Percentiles rank a stretch among this genome's conserved stretches.
phyloP scores from a whole-genome alignment of 495 filamentous ascomycete genomes.

The Pseudoneurospora amorphoporcata region DNA sequence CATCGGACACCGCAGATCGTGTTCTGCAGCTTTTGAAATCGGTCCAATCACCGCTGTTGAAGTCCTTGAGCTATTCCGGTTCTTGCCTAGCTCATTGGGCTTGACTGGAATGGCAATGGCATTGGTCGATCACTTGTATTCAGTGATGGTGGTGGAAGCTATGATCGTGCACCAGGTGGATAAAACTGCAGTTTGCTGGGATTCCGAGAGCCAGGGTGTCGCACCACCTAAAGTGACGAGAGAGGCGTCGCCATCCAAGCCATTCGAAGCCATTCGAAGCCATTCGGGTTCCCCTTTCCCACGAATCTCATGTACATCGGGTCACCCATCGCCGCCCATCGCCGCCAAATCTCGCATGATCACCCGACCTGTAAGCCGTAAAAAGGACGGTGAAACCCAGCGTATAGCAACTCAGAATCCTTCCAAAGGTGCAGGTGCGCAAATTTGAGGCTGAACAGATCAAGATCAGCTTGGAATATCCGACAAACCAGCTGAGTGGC shows the following conservation, averaged over 20 bases:
- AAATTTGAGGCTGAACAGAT: not conserved
- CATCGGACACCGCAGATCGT: not conserved
- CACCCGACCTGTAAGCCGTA: too few species aligned
- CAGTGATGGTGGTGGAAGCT: too few species aligned
- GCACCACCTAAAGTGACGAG: too few species aligned
- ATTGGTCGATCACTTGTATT: not conserved
- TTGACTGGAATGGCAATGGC: not conserved
- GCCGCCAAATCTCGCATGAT: too few species aligned
- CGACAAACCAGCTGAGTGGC: not conserved
- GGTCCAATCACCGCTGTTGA: not conserved
- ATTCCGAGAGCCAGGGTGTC: too few species aligned
- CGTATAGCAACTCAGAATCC: not conserved
- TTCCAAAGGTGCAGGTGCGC: not conserved
- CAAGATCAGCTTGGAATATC: too few species aligned
- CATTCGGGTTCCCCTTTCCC: not conserved
- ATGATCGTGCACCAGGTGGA: too few species aligned
- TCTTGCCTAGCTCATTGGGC: not conserved
- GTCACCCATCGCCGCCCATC: too few species aligned
- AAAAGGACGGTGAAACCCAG: not conserved
- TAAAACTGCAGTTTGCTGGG: too few species aligned
- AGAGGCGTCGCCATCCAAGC: too few species aligned
- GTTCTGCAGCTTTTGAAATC: not conserved
- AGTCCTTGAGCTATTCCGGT: not conserved
- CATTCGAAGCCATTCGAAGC: not conserved
- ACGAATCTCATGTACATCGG: not conserved